phyloP scores from a whole-genome alignment of 192 early-diverging fungal genomes.

The Coemansia sp. region DNA sequence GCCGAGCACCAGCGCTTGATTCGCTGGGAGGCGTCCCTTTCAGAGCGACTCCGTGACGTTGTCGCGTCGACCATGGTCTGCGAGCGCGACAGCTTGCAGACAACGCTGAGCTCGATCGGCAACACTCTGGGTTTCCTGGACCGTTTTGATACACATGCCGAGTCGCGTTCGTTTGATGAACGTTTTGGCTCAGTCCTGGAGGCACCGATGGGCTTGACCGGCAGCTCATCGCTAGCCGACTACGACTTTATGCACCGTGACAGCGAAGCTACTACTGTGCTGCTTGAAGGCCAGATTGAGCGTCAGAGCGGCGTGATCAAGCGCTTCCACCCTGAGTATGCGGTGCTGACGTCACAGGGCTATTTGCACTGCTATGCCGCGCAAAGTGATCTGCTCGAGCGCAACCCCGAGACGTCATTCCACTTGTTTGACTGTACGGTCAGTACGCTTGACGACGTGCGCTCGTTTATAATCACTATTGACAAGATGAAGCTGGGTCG shows the following conservation, averaged over 20 bases:
- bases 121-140: slow-evolving; percentile 23
- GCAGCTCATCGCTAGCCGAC: slow-evolving; percentile 26
- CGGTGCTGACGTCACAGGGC: slow-evolving; percentile 34
- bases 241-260: slow-evolving; percentile 50
- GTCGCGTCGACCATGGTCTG: slow-evolving; percentile 13
- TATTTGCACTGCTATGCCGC: slow-evolving; percentile 44
- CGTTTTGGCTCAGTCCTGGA: slow-evolving; percentile 29
- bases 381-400: slow-evolving; percentile 33
- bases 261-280: slow-evolving; percentile 28
- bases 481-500: slow-evolving; percentile 33
- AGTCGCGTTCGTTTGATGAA: slow-evolving; percentile 32
- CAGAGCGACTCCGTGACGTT: slow-evolving; percentile 31
- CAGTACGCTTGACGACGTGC: slow-evolving; percentile 20
- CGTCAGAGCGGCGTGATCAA: slow-evolving; percentile 42
- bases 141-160: slow-evolving; percentile 20
- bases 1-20: slow-evolving; percentile 34
- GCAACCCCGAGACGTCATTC: slow-evolving; percentile 34
- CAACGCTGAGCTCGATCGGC: slow-evolving; percentile 15
- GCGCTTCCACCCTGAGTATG: slow-evolving; percentile 28
- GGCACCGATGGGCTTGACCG: slow-evolving; percentile 33
- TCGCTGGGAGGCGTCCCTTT: slow-evolving; percentile 31
- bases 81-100: slow-evolving; percentile 22
- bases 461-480: slow-evolving; percentile 17
- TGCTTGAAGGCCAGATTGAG: slow-evolving; percentile 44
- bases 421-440: slow-evolving; percentile 29